Conservation (phyloP, 305 asterid species). For the Stenogyne calaminthoides region DNA sequence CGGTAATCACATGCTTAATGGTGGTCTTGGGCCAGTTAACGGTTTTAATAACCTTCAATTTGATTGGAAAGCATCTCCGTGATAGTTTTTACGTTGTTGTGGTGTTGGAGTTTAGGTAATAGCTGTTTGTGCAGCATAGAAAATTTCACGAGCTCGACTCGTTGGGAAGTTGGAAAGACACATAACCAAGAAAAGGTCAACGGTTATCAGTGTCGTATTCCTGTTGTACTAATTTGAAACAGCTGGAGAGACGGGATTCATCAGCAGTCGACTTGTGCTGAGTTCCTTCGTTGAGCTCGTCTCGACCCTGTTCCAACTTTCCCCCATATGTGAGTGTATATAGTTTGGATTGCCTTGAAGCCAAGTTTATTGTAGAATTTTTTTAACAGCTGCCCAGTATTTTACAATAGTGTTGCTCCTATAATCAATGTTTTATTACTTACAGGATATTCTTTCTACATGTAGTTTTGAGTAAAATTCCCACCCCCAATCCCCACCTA, state of each 20-base stretch:
- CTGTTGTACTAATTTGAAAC: conserved; percentile 32
- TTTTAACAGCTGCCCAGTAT: conserved; percentile 40
- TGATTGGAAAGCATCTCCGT: conserved; percentile 82
- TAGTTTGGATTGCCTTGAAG: conserved; percentile 60
- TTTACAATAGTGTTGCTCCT: conserved; percentile 35
- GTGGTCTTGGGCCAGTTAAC: conserved; percentile 81
- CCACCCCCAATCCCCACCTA: not conserved
- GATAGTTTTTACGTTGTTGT: conserved; percentile 23
- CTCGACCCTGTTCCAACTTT: conserved; percentile 26
- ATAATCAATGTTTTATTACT: conserved; percentile 26
- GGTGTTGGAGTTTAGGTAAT: conserved; percentile 27
- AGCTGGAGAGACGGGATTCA: conserved; percentile 28
- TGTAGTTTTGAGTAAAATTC: not conserved
- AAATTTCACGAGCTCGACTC: conserved; percentile 30
- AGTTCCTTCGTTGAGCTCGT: conserved; percentile 8
- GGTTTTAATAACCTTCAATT: conserved; percentile 84
- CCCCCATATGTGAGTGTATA: conserved; percentile 61
- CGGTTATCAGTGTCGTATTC: conserved; percentile 20
- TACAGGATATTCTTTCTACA: conserved; percentile 8
- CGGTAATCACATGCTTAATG: conserved; percentile 75
- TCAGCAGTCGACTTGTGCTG: not conserved
- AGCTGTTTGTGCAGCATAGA: conserved; percentile 53
- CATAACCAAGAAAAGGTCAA: conserved; percentile 28
- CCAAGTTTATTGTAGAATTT: conserved; percentile 52
- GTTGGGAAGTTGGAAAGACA: conserved; percentile 36